Conservation (phyloP, 176 grass and related monocot species). For the Thinopyrum elongatum region DNA sequence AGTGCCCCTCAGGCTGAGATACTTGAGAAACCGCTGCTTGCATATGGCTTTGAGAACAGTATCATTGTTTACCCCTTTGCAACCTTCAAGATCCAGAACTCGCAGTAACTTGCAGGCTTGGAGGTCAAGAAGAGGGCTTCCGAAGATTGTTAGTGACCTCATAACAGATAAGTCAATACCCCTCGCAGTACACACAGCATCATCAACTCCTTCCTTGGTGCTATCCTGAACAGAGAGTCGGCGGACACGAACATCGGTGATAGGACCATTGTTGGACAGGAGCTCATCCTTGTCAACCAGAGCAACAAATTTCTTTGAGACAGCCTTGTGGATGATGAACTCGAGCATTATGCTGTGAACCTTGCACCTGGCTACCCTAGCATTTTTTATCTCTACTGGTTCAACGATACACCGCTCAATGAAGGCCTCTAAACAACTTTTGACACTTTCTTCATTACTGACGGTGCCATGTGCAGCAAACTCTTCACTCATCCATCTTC, state of each 20-base stretch:
- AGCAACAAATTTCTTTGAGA: not conserved
- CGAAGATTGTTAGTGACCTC: constrained; percentile 4
- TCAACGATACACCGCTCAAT: constrained; percentile 10
- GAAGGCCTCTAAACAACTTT: not conserved
- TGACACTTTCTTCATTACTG: not conserved
- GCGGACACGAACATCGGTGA: not conserved
- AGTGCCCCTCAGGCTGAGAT: constrained; percentile 15
- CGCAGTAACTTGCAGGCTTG: not conserved
- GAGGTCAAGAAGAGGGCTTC: not conserved
- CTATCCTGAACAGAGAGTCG: constrained; percentile 6
- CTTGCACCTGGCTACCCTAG: not conserved
- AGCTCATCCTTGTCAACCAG: not conserved
- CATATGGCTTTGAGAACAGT: not conserved
- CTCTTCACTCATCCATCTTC: not conserved
- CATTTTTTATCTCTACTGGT: constrained; percentile 11
- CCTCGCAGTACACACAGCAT: not conserved
- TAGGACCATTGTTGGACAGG: not conserved
- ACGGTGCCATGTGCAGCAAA: not conserved
- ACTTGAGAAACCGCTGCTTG: not conserved
- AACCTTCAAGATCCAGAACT: constrained; percentile 10
- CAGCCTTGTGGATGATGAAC: constrained; percentile 3
- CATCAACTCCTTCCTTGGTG: not conserved
- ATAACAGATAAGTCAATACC: not conserved
- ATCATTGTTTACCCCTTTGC: not conserved
- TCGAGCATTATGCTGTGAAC: constrained; percentile 8